Base-by-base conservation (phyloP, 768 basidiomycete genomes). In the Leccinellum luteum region DNA sequence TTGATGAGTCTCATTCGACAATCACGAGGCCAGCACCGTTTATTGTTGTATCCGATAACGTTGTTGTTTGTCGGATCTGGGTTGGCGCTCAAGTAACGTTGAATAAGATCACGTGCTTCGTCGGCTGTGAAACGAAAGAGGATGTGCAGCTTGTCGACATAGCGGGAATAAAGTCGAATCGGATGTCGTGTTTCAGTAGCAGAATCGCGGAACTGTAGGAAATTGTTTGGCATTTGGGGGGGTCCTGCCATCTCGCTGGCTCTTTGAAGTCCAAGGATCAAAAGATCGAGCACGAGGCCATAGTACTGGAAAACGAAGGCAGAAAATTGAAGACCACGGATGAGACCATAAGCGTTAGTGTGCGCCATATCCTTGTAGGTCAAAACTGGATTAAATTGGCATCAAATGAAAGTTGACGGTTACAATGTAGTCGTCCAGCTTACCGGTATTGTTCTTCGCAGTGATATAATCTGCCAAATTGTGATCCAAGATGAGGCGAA, bases 241-340 rank as follows among this genome's bases (percentile, higher is more conserved):
- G 97, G 97, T 2, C 97, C 97, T 5, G 97, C 97, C 92, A 98
- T 96, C 76, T 98, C 97, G 66, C 93, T 96, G 2, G 97, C 97
- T 47, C 97, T 87, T 67, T 98, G 93, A n/a, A 99, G 81, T 59
- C 97, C 97, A 35, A 99, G 85, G 65, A 99, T 92, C 57, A 99
- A 83, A 41, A 99, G 79, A 73, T 99, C 97, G 47, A 98, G 85
- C 6, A 98, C 92, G 28, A 98, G 82, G 50, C 96, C 96, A 68
- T 98, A 95, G 76, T 94, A 95, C 77, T 98, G 97, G 88, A 99
- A 99, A 66, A 99, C 94, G 72, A 98, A 99, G 35, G 92, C 90
- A 4, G 95, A 97, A 81, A 99, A 99, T 70, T 98, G 97, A 14
- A 99, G 83, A 58, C 97, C 97, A 61, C 97, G 90, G 61, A 98